Percentiles rank a stretch among this genome's conserved stretches.
Conservation (phyloP, 176 grass and related monocot genomes). For the Zizania latifolia region DNA sequence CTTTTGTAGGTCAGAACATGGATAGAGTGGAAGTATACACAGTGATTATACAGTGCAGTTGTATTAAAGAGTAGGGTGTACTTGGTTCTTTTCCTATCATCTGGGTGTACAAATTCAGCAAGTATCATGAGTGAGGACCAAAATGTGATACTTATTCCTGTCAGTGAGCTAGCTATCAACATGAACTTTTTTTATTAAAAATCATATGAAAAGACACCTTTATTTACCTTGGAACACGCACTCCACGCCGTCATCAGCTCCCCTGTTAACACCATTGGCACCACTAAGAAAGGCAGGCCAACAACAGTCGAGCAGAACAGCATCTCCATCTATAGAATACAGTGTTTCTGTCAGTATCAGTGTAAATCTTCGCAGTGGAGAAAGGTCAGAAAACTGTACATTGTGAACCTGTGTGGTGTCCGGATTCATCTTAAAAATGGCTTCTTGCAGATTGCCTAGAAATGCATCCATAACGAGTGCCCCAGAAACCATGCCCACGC, state of each 20-base stretch:
- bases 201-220: neutral
- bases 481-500: constrained; percentile 73
- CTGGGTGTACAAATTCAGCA: constrained; percentile 4
- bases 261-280: constrained; percentile 77
- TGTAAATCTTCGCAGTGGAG: neutral
- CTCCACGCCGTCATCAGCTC: constrained; percentile 82
- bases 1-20: constrained; percentile 8
- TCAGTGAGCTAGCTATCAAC: neutral
- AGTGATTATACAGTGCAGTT: neutral
- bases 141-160: neutral
- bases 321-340: constrained; percentile 83
- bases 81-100: constrained; percentile 27
- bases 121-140: neutral
- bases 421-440: constrained; percentile 85
- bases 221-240: constrained; percentile 60
- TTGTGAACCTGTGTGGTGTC: constrained; percentile 72
- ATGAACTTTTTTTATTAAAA: neutral
- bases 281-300: constrained; percentile 68
- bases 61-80: neutral
- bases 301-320: constrained; percentile 90
- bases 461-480: constrained; percentile 91
- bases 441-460: constrained; percentile 85
- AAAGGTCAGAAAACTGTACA: neutral
- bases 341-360: neutral
- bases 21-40: neutral